Conservation (phyloP, 2,329 filamentous ascomycete genomes). For the Dendryphion nanum region DNA sequence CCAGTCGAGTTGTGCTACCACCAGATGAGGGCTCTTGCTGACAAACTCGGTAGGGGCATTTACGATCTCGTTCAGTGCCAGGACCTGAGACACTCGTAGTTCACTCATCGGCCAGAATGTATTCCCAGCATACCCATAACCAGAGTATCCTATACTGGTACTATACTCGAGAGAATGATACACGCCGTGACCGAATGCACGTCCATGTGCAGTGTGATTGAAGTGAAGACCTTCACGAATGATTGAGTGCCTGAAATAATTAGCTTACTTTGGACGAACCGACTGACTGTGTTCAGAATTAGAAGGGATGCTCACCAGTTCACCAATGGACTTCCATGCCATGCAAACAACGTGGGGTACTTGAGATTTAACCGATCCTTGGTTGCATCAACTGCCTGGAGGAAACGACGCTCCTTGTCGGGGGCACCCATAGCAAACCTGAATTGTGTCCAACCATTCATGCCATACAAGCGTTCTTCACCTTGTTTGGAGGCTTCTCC, state of each 20-base stretch:
- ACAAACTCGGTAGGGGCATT: slow-evolving; percentile 67
- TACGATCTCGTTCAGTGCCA: slow-evolving; percentile 83
- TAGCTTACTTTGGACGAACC: no score
- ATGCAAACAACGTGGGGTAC: slow-evolving; percentile 76
- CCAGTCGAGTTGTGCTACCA: slow-evolving; percentile 77
- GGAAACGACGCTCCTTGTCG: slow-evolving; percentile 81
- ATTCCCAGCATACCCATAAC: slow-evolving; percentile 6
- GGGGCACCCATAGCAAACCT: slow-evolving; percentile 84
- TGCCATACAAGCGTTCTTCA: slow-evolving; percentile 59
- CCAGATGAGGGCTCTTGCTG: slow-evolving; percentile 59
- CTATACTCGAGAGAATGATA: slow-evolving; percentile 68
- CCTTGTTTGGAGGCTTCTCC: slow-evolving; percentile 25
- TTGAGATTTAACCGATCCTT: slow-evolving; percentile 39
- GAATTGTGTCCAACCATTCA: slow-evolving; percentile 74
- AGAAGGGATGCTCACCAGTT: slow-evolving; percentile 68
- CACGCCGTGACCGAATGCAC: slow-evolving; percentile 74
- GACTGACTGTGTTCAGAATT: no score
- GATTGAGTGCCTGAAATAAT: slow-evolving; percentile 64
- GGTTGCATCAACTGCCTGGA: slow-evolving; percentile 57
- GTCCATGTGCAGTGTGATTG: slow-evolving; percentile 60
- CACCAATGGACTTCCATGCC: slow-evolving; percentile 72
- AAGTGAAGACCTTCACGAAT: slow-evolving; percentile 80
- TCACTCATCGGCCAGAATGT: slow-evolving; percentile 64
- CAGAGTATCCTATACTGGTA: slow-evolving; percentile 56
- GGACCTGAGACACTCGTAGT: slow-evolving; percentile 57